Evolutionary conservation across 2,329 filamentous ascomycete species (phyloP), one percentile per base, ranked within the genome.

Genomic region (Venturia aucupariae): DNA sequence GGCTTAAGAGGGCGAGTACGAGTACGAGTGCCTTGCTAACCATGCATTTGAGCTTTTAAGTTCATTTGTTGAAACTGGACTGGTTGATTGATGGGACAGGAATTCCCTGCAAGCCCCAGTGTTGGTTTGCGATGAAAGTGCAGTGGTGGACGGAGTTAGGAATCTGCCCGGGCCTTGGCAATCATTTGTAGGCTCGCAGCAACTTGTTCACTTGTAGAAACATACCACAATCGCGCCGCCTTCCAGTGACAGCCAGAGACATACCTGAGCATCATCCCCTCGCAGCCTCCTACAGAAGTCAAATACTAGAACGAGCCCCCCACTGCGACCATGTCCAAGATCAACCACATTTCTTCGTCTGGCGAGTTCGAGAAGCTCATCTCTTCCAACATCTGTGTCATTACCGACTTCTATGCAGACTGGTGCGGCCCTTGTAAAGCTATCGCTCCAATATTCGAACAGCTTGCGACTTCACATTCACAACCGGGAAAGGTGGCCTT

Each of bases 381-480:
- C 61, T 70, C 69, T 44, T 69, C 71, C 3, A 72, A 72, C 62
- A 73, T 73, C 32, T 75, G 73, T 67, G 76, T 79, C 64, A 75
- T 82, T 64, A 75, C 80, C 70, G 80, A 82, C 72, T 82, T 81
- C 76, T 81, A 79, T 71, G 80, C 80, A 17, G 79, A 79, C 67
- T 84, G 82, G 81, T 84, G 82, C 71, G 81, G 81, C 1, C 82
- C 82, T 35, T 84, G 82, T 76, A 82, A 82, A 70, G 75, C 78
- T 41, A 81, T 84, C 64, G 77, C 78, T 3, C 82, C 82, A 38
- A 74, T 80, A 67, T 79, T 83, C 70, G 78, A 79, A 64, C 74
- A 79, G 68, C 76, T 84, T 64, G 82, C 81, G 65, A 76, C 79
- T 63, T 76, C 78, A 57, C 80, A 84, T 70, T 69, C 75, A 30